A percentile compares a stretch with the other conserved stretches of the same genome.
These are phyloP conservation scores for Candida pini DNA, from an alignment of 805 yeast species.

Conservation along the genomic window DNA sequence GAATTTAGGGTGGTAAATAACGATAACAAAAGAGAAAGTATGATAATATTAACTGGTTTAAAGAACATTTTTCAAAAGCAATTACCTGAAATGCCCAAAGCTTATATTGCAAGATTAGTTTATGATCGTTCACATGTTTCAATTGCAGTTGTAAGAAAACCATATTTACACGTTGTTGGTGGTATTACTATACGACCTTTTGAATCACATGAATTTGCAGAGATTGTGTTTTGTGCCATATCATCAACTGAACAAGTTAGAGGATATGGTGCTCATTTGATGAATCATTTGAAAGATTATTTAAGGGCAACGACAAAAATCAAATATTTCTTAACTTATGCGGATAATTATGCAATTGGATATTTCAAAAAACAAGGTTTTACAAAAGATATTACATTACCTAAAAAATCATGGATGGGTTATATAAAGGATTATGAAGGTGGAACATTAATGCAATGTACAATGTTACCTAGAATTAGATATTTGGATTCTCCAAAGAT, in stretches of 20 bases:
- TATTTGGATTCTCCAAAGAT: constrained; percentile 88
- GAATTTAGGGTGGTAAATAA: constrained; percentile 96
- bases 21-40: constrained; percentile 79
- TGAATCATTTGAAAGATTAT: constrained; percentile 97
- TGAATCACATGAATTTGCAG: constrained; percentile 87
- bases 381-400: constrained; percentile 87
- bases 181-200: constrained; percentile 97
- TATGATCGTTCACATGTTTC: constrained; percentile 93
- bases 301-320: constrained; percentile 84
- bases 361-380: constrained; percentile 98
- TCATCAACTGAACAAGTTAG: constrained; percentile 96
- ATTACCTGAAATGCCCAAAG: constrained; percentile 97
- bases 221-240: constrained; percentile 97
- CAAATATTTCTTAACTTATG: constrained; percentile 86
- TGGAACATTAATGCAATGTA: constrained; percentile 96
- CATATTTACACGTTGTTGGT: constrained; percentile 85
- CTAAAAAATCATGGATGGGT: constrained; percentile 92
- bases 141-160: constrained; percentile 92
- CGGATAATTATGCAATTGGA: constrained; percentile 98
- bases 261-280: constrained; percentile 97
- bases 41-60: constrained; percentile 90
- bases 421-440: constrained; percentile 99
- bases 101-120: constrained; percentile 89
- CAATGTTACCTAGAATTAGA: constrained; percentile 84
- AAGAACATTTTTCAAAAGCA: constrained; percentile 96